Conservation (phyloP, 2,329 filamentous ascomycete species). For the Aureobasidium pullulans region DNA sequence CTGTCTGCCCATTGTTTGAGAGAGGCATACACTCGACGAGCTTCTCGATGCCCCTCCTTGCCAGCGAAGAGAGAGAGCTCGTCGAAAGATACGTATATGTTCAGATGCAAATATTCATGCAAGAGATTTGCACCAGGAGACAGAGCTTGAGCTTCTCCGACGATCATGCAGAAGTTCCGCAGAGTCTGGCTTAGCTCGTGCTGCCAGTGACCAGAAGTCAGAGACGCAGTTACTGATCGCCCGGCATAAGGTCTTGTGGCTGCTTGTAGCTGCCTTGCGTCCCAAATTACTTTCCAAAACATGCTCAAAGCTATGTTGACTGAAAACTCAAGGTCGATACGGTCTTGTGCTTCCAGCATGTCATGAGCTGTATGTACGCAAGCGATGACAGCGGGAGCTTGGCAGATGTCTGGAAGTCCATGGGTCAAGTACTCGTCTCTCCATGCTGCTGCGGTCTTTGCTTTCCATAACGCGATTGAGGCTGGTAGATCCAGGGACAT, state of each 20-base stretch:
- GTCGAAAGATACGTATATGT: constrained; percentile 46
- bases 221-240: not conserved
- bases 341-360: not conserved
- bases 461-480: not conserved
- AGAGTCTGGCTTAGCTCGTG: constrained; percentile 2
- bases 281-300: constrained; percentile 1
- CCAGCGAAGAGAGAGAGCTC: constrained; percentile 59
- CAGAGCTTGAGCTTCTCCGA: not conserved
- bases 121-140: not conserved
- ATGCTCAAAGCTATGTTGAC: not conserved
- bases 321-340: not conserved
- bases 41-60: constrained; percentile 57
- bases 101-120: not conserved
- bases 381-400: not conserved
- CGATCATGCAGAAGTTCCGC: not conserved
- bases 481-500: constrained; percentile 4
- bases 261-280: not conserved
- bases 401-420: too few relatives aligned
- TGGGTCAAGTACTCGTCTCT: not conserved
- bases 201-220: not conserved
- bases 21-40: constrained; percentile 47
- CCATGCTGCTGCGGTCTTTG: not conserved
- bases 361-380: not conserved
- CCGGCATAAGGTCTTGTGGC: not conserved
- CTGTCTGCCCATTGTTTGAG: constrained; percentile 51